These are phyloP conservation scores for Tephrocybe sp. DNA, from an alignment of 768 basidiomycete species.

Conservation along the genomic window DNA sequence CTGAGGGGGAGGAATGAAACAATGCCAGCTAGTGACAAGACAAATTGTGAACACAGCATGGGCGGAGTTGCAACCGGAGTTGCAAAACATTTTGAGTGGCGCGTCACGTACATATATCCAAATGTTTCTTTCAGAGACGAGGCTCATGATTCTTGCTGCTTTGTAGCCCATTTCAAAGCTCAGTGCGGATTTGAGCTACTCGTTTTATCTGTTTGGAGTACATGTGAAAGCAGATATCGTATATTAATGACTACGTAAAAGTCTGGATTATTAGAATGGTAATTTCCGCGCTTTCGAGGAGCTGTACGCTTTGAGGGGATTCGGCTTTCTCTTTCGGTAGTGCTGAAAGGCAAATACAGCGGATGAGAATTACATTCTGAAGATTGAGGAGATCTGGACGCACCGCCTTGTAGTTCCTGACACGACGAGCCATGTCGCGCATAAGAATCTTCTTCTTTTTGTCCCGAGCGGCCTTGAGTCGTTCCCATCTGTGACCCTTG, in stretches of 20 bases:
- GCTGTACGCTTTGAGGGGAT: constrained; percentile 57
- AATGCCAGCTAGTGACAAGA: constrained; percentile 9
- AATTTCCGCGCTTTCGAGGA: constrained; percentile 53
- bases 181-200: too few species aligned
- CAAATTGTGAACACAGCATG: constrained; percentile 13
- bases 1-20: neutral
- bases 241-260: constrained; percentile 1
- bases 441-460: constrained; percentile 55
- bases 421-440: constrained; percentile 68
- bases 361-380: constrained; percentile 1
- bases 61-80: constrained; percentile 22
- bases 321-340: constrained; percentile 50
- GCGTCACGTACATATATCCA: too few species aligned
- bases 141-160: too few species aligned
- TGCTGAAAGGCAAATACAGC: constrained; percentile 29
- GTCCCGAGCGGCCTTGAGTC: constrained; percentile 45
- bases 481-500: constrained; percentile 92
- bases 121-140: too few species aligned
- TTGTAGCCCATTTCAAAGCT: too few species aligned
- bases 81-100: constrained; percentile 5
- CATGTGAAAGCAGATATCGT: constrained; percentile 4
- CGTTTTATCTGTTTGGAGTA: constrained; percentile 1
- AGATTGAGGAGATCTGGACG: constrained; percentile 23
- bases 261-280: constrained; percentile 45
- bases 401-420: constrained; percentile 66